These are phyloP conservation scores for Coffea eugenioides DNA, from an alignment of 257 asterid species.

Conservation along the genomic window DNA sequence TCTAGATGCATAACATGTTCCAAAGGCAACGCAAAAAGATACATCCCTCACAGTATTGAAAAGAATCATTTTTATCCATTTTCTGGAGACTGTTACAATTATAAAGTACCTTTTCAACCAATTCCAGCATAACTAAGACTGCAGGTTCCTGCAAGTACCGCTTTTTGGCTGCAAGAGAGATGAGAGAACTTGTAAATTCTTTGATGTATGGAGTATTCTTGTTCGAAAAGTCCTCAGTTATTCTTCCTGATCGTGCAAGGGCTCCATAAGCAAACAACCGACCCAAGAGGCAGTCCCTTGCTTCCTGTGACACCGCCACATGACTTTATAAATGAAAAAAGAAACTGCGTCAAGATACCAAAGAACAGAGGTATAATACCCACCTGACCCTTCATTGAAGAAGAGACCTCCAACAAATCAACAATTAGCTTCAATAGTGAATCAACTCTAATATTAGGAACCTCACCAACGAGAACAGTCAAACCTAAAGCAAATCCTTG, in stretches of 20 bases:
- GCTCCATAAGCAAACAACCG: conserved; percentile 98
- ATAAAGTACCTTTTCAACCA: conserved; percentile 69
- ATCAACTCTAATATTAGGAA: conserved; percentile 68
- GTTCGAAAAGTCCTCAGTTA: conserved; percentile 54
- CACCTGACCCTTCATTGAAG: conserved; percentile 99
- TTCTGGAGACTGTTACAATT: not conserved
- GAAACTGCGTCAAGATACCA: not conserved
- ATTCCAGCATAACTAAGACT: conserved; percentile 70
- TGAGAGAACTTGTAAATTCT: conserved; percentile 61
- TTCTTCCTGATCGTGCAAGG: conserved; percentile 87
- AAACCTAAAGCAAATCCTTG: conserved; percentile 97
- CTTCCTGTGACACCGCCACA: conserved; percentile 59
- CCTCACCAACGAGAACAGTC: conserved; percentile 59
- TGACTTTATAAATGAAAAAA: conserved; percentile 17
- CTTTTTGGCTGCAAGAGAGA: conserved; percentile 73
- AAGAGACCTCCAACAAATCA: conserved; percentile 71
- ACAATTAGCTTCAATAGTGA: conserved; percentile 75
- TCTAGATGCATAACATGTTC: not conserved
- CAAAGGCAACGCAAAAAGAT: not conserved
- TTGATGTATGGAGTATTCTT: conserved; percentile 50
- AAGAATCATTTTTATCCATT: not conserved
- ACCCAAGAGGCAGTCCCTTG: conserved; percentile 75
- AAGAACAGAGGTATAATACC: conserved; percentile 21
- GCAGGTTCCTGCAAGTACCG: conserved; percentile 92
- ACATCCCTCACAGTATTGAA: not conserved